phyloP scores from a whole-genome alignment of 495 filamentous ascomycete species.

The Hypoxylon intermedium region DNA sequence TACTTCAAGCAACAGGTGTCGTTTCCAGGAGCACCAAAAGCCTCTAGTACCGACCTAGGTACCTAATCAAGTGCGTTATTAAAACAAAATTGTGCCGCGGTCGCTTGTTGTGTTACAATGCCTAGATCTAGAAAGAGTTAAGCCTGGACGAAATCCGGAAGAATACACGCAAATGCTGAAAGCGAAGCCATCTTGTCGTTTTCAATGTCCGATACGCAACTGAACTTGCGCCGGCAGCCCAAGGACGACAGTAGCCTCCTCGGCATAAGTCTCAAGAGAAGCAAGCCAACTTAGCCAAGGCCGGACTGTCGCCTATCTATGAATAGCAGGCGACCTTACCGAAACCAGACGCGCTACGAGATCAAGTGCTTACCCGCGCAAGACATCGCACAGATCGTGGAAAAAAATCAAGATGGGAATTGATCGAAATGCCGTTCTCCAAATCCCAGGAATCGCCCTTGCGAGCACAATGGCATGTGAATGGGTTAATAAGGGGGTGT shows the following conservation, averaged over 20 bases:
- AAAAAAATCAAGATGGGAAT: constrained; percentile 27
- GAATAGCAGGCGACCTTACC: constrained; percentile 14
- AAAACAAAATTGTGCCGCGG: constrained; percentile 13
- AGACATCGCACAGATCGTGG: constrained; percentile 5
- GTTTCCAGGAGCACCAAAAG: constrained; percentile 17
- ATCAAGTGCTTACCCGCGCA: constrained; percentile 37
- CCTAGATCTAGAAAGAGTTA: not conserved
- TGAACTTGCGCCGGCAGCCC: constrained; percentile 12
- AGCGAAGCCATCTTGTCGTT: constrained; percentile 13
- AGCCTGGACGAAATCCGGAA: constrained; percentile 6
- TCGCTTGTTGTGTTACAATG: constrained; percentile 21
- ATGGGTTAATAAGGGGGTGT: constrained; percentile 7
- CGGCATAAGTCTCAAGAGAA: too few species aligned
- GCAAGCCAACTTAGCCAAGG: not conserved
- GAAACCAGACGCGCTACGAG: constrained; percentile 3
- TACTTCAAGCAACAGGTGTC: constrained; percentile 29
- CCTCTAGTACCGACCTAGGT: too few species aligned
- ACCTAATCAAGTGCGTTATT: constrained; percentile 36
- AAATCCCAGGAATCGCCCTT: constrained; percentile 15
- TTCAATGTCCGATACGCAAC: constrained; percentile 8
- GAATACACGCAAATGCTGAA: constrained; percentile 4
- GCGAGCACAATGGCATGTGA: constrained; percentile 21
- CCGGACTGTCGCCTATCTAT: not conserved
- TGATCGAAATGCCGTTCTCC: constrained; percentile 32
- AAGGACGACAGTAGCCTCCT: constrained; percentile 19